Base-by-base conservation (phyloP, 176 grass and related monocot genomes). In the Zea luxurians region DNA sequence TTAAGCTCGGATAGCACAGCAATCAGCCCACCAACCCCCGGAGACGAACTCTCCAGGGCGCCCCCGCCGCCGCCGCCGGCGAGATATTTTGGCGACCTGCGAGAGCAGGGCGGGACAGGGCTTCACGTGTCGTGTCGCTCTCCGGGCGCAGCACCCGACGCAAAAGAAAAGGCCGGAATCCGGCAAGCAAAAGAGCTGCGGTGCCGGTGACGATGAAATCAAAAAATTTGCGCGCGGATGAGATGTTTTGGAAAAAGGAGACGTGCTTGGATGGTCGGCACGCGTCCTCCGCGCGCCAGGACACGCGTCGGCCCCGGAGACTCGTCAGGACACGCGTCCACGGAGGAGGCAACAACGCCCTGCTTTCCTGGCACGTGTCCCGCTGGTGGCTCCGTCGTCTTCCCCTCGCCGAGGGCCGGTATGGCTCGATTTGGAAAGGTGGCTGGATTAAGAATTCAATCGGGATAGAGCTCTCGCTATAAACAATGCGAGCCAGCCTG, bases 391-490 rank as follows among this genome's bases (percentile, higher is more conserved):
- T 10, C 2, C 21, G 1, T 55, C 41, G 10, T 48, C 27, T 7
- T 40, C 1, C 27, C 4, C 44, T 2, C 70, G 36, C 4, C 15
- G 73, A 58, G 49, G 37, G 83, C 2, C 59, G 9, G 48, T 5
- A 46, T 37, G 46, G 61, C 15, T 52, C 18, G 80, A 83, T 83
- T 61, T 11, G 38, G 75, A 78, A 79, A 79, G 48, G 64, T 35
- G 45, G 38, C n/a, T 11, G 49, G 20, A 21, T 49, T 66, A 65
- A 72, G 13, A 44, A 74, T 40, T 37, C 12, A 11, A 4, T 8
- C 11, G 2, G 61, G 60, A 37, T 17, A 17, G 44, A 3, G 8
- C 17, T 64, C 1, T 1, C 0, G 17, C n/a, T 7, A 45, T 68
- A 66, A 87, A 87, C 50, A 73, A 68, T 17, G 55, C 1, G 7